phyloP scores from a whole-genome alignment of 345 rosid species.

The Adansonia digitata region DNA sequence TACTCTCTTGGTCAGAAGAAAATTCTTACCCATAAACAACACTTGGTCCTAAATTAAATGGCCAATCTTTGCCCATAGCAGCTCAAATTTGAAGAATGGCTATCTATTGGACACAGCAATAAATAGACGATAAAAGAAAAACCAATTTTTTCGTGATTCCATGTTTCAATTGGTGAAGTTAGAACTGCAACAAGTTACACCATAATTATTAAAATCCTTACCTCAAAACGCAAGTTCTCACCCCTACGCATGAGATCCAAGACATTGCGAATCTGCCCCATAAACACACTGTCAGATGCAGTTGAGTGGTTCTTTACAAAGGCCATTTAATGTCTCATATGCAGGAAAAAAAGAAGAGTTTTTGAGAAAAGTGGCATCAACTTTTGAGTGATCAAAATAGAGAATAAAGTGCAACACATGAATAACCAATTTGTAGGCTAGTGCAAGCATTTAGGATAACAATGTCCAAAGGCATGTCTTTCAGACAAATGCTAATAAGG shows the following conservation, averaged over 20 bases:
- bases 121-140: neutral
- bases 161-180: neutral
- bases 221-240: conserved; percentile 77
- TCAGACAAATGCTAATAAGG: neutral
- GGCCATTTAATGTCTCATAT: neutral
- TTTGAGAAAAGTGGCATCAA: neutral
- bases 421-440: neutral
- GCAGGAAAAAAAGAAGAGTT: neutral
- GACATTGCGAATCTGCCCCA: conserved; percentile 61
- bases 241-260: conserved; percentile 84
- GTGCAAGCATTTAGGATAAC: neutral
- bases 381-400: neutral
- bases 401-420: neutral
- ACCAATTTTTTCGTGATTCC: neutral
- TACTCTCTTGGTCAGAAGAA: neutral
- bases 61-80: neutral
- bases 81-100: conserved; percentile 1
- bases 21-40: neutral
- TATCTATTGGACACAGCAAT: neutral
- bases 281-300: conserved; percentile 21
- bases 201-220: conserved; percentile 16
- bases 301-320: neutral
- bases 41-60: neutral
- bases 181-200: neutral
- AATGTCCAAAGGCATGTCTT: neutral